A percentile compares a stretch with the other conserved stretches of the same genome.
Evolutionary conservation across 352 stramenopile species (phyloP).

Genomic region (Chrysophaeum taylorii): DNA sequence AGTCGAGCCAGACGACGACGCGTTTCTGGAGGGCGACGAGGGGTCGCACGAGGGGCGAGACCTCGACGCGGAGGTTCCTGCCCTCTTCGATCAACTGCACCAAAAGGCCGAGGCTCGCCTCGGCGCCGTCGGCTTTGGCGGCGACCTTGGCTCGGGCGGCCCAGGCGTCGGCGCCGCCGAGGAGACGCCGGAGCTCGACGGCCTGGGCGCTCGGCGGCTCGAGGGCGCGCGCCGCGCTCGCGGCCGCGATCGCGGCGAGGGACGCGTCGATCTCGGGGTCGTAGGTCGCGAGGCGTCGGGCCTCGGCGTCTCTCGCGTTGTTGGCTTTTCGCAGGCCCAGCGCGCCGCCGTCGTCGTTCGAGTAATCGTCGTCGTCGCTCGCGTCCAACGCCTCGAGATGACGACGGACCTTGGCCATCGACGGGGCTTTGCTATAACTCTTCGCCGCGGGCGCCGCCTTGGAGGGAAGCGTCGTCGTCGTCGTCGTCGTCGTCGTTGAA

Average conservation of each 20-base stretch:
- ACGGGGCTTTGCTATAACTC: no score
- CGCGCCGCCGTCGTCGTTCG: no score
- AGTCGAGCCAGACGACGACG: background rate
- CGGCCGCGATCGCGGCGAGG: background rate
- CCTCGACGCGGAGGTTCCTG: background rate
- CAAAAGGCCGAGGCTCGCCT: background rate
- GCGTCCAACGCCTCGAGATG: no score
- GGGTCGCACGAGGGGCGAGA: background rate
- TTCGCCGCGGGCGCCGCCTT: no score
- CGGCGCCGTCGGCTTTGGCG: background rate
- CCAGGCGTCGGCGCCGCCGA: background rate
- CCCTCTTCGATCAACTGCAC: background rate
- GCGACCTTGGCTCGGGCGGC: background rate
- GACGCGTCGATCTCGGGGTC: no score
- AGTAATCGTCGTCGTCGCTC: no score
- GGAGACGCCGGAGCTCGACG: background rate
- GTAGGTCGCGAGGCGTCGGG: no score
- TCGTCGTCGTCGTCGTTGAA: background rate
- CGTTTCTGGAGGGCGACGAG: background rate
- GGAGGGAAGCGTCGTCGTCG: background rate
- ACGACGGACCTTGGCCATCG: no score
- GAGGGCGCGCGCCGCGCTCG: background rate
- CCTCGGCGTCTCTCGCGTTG: no score
- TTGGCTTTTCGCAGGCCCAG: no score
- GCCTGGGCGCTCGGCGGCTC: background rate